Evolutionary conservation across 2,329 filamentous ascomycete genomes (phyloP).

Genomic region (Sclerotinia trifoliorum): DNA sequence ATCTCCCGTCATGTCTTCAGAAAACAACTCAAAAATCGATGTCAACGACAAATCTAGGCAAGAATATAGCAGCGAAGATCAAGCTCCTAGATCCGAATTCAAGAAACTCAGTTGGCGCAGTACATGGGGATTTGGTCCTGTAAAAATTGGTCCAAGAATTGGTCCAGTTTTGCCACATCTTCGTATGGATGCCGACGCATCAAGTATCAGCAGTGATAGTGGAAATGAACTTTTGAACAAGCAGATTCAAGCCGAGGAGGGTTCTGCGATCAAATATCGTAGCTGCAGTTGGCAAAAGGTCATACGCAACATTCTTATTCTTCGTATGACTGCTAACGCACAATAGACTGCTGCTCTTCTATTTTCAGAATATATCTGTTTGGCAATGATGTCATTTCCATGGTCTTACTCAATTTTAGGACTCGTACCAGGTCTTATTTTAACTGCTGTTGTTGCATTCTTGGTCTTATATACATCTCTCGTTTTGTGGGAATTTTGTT

Average conservation of each 20-base stretch:
- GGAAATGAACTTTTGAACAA: constrained; percentile 45
- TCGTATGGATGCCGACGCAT: constrained; percentile 31
- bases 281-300: constrained; percentile 88
- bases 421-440: constrained; percentile 79
- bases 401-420: constrained; percentile 89
- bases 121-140: constrained; percentile 17
- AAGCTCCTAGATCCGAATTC: neutral
- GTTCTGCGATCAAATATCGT: constrained; percentile 82
- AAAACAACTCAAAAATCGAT: constrained; percentile 10
- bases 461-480: constrained; percentile 82
- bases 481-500: constrained; percentile 74
- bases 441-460: constrained; percentile 74
- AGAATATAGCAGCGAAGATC: neutral
- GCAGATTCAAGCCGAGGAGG: constrained; percentile 75
- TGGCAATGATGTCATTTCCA: constrained; percentile 92
- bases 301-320: constrained; percentile 44
- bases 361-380: constrained; percentile 93
- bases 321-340: neutral
- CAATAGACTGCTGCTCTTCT: constrained; percentile 75
- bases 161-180: constrained; percentile 39
- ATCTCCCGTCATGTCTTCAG: neutral
- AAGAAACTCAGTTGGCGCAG: constrained; percentile 16
- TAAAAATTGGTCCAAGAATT: constrained; percentile 34
- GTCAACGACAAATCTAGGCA: neutral
- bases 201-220: constrained; percentile 26